phyloP scores from a whole-genome alignment of 1,284 basidiomycete genomes.

The Dichomitus squalens region DNA sequence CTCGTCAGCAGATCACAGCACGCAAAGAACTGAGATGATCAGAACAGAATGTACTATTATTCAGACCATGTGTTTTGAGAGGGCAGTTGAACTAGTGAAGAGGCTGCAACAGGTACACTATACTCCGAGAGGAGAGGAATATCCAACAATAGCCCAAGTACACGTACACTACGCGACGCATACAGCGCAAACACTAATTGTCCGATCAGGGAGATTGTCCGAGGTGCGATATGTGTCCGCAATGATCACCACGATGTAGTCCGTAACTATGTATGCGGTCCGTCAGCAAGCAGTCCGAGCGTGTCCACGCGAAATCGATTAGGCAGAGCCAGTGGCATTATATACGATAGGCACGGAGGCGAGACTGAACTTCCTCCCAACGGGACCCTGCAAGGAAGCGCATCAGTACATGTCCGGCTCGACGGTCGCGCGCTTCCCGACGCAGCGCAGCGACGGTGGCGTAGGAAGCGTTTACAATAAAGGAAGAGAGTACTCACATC shows the following conservation, averaged over 20 bases:
- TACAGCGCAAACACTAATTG: background rate
- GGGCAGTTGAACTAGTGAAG: too few relatives aligned
- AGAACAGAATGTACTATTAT: too few relatives aligned
- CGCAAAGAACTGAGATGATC: too few relatives aligned
- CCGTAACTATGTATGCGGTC: slow-evolving; percentile 1
- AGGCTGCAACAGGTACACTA: too few relatives aligned
- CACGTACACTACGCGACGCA: background rate
- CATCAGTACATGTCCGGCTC: too few relatives aligned
- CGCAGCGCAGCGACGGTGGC: too few relatives aligned
- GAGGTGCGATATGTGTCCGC: background rate
- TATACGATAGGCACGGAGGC: slow-evolving; percentile 32
- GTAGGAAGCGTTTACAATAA: too few relatives aligned
- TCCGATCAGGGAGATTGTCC: background rate
- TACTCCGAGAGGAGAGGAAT: too few relatives aligned
- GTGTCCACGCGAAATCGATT: background rate
- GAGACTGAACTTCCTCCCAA: slow-evolving; percentile 32
- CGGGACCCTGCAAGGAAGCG: slow-evolving; percentile 25
- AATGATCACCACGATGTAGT: background rate
- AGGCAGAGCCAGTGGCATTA: slow-evolving; percentile 29
- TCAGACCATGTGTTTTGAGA: too few relatives aligned
- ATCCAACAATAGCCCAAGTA: too few relatives aligned
- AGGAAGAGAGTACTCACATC: slow-evolving; percentile 17
- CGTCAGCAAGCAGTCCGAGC: slow-evolving; percentile 5
- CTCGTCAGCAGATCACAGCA: too few relatives aligned
- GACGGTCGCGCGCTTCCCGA: too few relatives aligned